Percentiles rank a stretch among this genome's conserved stretches.
These are phyloP conservation scores for Panaeolus cyanescens DNA, from an alignment of 768 basidiomycete species.

Conservation along the genomic window DNA sequence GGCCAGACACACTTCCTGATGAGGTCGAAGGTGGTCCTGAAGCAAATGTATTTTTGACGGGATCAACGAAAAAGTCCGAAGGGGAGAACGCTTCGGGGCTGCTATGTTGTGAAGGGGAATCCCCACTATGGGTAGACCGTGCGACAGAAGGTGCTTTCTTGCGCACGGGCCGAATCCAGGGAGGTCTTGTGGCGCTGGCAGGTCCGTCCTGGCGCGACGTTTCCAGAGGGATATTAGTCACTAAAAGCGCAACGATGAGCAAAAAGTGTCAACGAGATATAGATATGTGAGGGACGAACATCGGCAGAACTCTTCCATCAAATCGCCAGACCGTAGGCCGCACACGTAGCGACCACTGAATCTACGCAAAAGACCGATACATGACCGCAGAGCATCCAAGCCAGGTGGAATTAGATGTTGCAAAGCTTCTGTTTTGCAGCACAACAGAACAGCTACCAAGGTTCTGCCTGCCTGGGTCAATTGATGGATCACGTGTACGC, in stretches of 20 bases:
- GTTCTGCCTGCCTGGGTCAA: slow-evolving; percentile 93
- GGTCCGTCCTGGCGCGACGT: slow-evolving; percentile 53
- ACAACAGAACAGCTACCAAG: slow-evolving; percentile 82
- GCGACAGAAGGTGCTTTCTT: slow-evolving; percentile 64
- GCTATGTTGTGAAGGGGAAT: slow-evolving; percentile 50
- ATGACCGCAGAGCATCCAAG: slow-evolving; percentile 84
- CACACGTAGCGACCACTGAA: slow-evolving; percentile 94
- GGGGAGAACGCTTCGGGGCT: slow-evolving; percentile 71
- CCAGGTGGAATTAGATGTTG: slow-evolving; percentile 79
- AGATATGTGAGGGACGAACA: slow-evolving; percentile 45
- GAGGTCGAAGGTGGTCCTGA: slow-evolving; percentile 19
- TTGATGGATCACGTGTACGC: slow-evolving; percentile 95
- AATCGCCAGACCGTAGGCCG: slow-evolving; percentile 85
- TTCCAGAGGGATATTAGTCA: slow-evolving; percentile 87
- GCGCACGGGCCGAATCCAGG: slow-evolving; percentile 89
- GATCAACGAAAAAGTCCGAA: slow-evolving; percentile 63
- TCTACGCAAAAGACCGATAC: slow-evolving; percentile 81
- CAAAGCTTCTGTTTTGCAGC: slow-evolving; percentile 80
- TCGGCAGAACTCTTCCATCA: slow-evolving; percentile 95
- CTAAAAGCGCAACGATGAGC: slow-evolving; percentile 33
- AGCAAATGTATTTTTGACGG: slow-evolving; percentile 33
- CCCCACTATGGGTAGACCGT: slow-evolving; percentile 44
- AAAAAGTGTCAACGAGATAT: slow-evolving; percentile 8
- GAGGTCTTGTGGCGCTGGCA: slow-evolving; percentile 57
- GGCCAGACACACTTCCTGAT: background rate